phyloP scores from a whole-genome alignment of 2,329 filamentous ascomycete genomes.

The Lecanoromycetidae sp. region DNA sequence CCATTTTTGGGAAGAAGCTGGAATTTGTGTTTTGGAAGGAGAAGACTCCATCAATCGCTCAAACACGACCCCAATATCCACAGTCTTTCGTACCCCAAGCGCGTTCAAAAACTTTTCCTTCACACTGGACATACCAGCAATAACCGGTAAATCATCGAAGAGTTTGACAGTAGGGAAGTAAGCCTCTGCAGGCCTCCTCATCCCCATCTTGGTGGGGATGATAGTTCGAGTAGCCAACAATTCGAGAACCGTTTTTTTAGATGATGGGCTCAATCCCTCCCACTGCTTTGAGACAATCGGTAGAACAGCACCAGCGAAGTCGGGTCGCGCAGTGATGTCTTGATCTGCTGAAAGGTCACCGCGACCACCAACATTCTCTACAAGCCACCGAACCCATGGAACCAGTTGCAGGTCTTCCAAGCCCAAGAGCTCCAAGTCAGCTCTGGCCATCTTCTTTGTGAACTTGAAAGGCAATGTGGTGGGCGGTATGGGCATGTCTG shows the following conservation, averaged over 20 bases:
- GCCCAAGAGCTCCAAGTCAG: slow-evolving; percentile 65
- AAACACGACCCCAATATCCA: slow-evolving; percentile 90
- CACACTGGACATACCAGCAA: slow-evolving; percentile 61
- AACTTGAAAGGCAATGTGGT: slow-evolving; percentile 77
- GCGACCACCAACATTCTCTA: slow-evolving; percentile 52
- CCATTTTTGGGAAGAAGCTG: slow-evolving; percentile 43
- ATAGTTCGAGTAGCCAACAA: slow-evolving; percentile 58
- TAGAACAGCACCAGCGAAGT: slow-evolving; percentile 67
- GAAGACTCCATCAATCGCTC: slow-evolving; percentile 61
- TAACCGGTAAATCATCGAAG: slow-evolving; percentile 82
- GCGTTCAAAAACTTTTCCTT: slow-evolving; percentile 82
- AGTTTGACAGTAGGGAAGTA: slow-evolving; percentile 91
- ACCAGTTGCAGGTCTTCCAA: slow-evolving; percentile 79
- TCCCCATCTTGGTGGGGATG: slow-evolving; percentile 82
- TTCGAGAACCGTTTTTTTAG: slow-evolving; percentile 53
- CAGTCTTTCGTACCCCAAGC: slow-evolving; percentile 84
- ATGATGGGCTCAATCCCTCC: slow-evolving; percentile 59
- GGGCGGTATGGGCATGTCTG: slow-evolving; percentile 67
- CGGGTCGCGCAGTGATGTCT: slow-evolving; percentile 57
- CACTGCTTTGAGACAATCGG: slow-evolving; percentile 77
- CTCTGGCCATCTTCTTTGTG: slow-evolving; percentile 54
- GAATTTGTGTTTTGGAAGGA: slow-evolving; percentile 38
- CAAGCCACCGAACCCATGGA: slow-evolving; percentile 71
- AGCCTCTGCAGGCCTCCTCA: slow-evolving; percentile 72
- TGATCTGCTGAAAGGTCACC: slow-evolving; percentile 47